Conservation (phyloP, 441 rosid species). For the Isatis lusitanica region DNA sequence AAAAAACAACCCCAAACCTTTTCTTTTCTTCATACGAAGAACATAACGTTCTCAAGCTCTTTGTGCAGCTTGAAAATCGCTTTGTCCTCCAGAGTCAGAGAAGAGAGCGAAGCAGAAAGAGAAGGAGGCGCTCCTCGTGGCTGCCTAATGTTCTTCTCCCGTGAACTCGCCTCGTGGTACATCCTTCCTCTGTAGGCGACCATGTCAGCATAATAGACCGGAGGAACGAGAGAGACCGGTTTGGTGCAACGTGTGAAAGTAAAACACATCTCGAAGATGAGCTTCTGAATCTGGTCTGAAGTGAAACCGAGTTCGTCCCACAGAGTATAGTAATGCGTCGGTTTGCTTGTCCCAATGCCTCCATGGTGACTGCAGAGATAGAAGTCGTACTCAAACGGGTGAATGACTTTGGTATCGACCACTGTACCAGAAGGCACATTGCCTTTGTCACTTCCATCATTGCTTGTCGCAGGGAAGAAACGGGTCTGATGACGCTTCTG, state of each 20-base stretch:
- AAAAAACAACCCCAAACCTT: background rate
- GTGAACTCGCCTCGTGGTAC: slow-evolving; percentile 46
- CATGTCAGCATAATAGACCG: slow-evolving; percentile 76
- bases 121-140: slow-evolving; percentile 42
- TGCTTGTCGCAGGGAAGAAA: slow-evolving; percentile 46
- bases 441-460: slow-evolving; percentile 43
- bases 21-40: slow-evolving; percentile 51
- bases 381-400: slow-evolving; percentile 75
- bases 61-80: slow-evolving; percentile 58
- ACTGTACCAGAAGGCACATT: slow-evolving; percentile 81
- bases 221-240: slow-evolving; percentile 75
- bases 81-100: slow-evolving; percentile 47
- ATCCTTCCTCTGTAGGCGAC: slow-evolving; percentile 68
- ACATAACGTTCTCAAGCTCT: slow-evolving; percentile 70
- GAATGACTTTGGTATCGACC: slow-evolving; percentile 65
- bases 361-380: slow-evolving; percentile 82
- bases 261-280: slow-evolving; percentile 72
- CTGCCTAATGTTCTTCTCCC: slow-evolving; percentile 34
- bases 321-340: slow-evolving; percentile 70
- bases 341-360: slow-evolving; percentile 79
- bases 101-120: slow-evolving; percentile 35
- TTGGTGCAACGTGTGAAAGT: slow-evolving; percentile 87
- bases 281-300: slow-evolving; percentile 65
- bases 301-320: slow-evolving; percentile 71
- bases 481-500: slow-evolving; percentile 85